phyloP scores from a whole-genome alignment of 2,329 filamentous ascomycete species.

The Arthroderma sp. region DNA sequence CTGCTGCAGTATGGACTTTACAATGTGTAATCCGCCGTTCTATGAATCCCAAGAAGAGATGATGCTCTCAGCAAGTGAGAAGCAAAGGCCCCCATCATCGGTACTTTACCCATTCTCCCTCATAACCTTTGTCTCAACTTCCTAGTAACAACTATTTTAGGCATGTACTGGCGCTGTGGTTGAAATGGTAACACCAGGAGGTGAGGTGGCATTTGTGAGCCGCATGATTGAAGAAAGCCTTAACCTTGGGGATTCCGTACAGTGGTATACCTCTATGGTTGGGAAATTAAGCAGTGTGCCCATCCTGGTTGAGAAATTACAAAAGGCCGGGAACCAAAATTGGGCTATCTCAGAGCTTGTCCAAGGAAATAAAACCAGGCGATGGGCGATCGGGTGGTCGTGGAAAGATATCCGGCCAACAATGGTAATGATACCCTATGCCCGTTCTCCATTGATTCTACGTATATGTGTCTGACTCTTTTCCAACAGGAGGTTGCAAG shows the following conservation, averaged over 20 bases:
- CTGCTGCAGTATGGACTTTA: constrained; percentile 53
- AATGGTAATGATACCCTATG: constrained; percentile 25
- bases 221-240: constrained; percentile 60
- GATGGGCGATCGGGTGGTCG: constrained; percentile 87
- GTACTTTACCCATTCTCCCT: constrained; percentile 32
- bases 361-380: constrained; percentile 61
- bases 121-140: not conserved
- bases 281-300: constrained; percentile 62
- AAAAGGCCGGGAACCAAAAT: constrained; percentile 50
- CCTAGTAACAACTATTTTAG: constrained; percentile 11
- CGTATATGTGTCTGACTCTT: constrained; percentile 13
- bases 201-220: constrained; percentile 61
- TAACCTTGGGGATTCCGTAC: constrained; percentile 44
- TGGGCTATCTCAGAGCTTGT: constrained; percentile 71
- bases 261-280: constrained; percentile 88
- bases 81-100: constrained; percentile 54
- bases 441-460: not conserved
- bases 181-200: constrained; percentile 77
- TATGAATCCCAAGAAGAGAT: constrained; percentile 65
- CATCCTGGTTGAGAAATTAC: constrained; percentile 47
- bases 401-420: constrained; percentile 55
- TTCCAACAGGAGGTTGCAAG: constrained; percentile 20
- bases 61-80: constrained; percentile 48
- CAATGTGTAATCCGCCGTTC: constrained; percentile 92
- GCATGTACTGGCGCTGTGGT: constrained; percentile 58